Percentiles rank a stretch among this genome's conserved stretches.
Evolutionary conservation across 306 rosid species (phyloP).

Genomic region (Vicia villosa): DNA sequence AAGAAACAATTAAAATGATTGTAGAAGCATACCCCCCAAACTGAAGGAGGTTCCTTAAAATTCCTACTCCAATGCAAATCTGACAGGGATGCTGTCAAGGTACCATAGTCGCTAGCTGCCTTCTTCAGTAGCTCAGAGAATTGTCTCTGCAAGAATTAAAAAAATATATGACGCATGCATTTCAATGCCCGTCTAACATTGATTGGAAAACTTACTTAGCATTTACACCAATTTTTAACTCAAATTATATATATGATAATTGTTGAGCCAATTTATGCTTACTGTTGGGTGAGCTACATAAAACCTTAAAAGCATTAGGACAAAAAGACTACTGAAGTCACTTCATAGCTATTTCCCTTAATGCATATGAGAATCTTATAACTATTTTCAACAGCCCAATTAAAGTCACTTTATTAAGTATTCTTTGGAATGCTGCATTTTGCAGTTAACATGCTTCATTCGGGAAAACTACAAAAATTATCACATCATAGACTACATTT

Average conservation of each 20-base stretch:
- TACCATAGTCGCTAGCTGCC: slow-evolving; percentile 97
- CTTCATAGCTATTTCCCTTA: background rate
- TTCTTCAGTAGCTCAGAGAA: slow-evolving; percentile 92
- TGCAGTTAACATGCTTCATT: slow-evolving; percentile 18
- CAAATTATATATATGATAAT: too few relatives aligned
- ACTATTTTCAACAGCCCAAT: background rate
- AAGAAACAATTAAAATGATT: slow-evolving; percentile 34
- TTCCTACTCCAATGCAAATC: slow-evolving; percentile 98
- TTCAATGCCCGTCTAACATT: slow-evolving; percentile 7
- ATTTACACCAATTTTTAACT: too few relatives aligned
- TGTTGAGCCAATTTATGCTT: too few relatives aligned
- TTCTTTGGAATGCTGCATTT: slow-evolving; percentile 1
- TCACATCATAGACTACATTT: background rate
- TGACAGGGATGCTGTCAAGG: slow-evolving; percentile 87
- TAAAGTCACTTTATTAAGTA: background rate
- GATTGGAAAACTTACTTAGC: too few relatives aligned
- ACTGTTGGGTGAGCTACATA: too few relatives aligned
- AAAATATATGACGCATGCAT: slow-evolving; percentile 35
- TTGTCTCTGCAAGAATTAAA: slow-evolving; percentile 74
- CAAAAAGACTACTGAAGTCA: too few relatives aligned
- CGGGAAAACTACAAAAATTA: background rate
- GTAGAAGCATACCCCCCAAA: slow-evolving; percentile 84
- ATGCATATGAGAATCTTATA: background rate
- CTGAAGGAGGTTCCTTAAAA: slow-evolving; percentile 92
- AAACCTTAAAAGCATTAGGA: too few relatives aligned